phyloP scores from a whole-genome alignment of 2,329 filamentous ascomycete genomes.

The Cladophialophora bantiana region DNA sequence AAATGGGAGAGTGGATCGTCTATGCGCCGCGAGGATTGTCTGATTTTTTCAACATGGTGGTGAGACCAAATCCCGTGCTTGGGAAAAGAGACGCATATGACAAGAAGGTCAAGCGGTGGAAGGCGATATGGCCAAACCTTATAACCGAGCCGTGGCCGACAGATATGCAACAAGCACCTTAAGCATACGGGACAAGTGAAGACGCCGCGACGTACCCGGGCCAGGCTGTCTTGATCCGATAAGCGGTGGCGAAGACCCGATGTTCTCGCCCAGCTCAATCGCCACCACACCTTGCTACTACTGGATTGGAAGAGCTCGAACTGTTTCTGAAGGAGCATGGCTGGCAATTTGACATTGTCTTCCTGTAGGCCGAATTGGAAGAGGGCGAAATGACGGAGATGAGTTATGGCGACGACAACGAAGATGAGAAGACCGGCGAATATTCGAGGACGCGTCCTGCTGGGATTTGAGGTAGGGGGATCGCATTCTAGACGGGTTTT shows the following conservation, averaged over 20 bases:
- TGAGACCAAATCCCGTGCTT: background rate
- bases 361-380: background rate
- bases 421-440: background rate
- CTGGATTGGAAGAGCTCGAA: background rate
- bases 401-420: background rate
- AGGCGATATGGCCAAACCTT: conserved; percentile 1
- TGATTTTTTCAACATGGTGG: conserved; percentile 6
- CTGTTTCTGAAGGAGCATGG: background rate
- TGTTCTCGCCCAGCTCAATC: background rate
- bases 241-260: background rate
- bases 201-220: background rate
- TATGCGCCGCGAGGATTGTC: background rate
- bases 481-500: background rate
- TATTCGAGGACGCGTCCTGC: background rate
- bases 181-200: background rate
- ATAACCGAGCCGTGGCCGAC: background rate
- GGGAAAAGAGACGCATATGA: conserved; percentile 2
- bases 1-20: background rate
- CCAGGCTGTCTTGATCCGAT: background rate
- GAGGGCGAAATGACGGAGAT: background rate
- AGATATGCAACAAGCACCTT: background rate
- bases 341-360: too few species aligned
- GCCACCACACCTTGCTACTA: background rate
- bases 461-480: background rate
- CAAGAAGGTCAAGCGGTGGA: conserved; percentile 1